Base-by-base conservation (phyloP, 768 basidiomycete species). In the Coprinopsis strossmayeri region DNA sequence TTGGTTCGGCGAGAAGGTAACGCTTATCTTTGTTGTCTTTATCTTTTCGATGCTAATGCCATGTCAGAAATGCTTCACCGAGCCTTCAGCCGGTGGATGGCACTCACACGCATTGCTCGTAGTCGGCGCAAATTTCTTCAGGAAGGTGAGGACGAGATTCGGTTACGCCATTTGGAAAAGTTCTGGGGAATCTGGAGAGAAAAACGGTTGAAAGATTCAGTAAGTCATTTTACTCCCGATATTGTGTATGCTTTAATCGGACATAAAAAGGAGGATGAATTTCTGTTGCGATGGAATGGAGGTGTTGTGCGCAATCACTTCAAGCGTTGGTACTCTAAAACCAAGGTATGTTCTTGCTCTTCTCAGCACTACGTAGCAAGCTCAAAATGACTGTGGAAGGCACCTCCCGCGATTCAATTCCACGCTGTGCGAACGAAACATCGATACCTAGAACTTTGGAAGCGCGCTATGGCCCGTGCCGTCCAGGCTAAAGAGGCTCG, bases 161-260 rank as follows among this genome's bases (percentile, higher is more conserved):
- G 78, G 53, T 65, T 73, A 12, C 67, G 68, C 12, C 58, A 71
- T 23, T 64, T 84, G 25, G 71, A 74, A 26, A 68, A 65, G 25
- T 77, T 76, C 13, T 91, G 88, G 88, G 85, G 89, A 47, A 82
- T 70, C 57, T 93, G 91, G 91, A 69, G 81, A 58, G 78, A 84
- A 44, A 79, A 79, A 53, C 72, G 71, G 52, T 66, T 92, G 42
- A 77, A 76, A 23, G 83, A 84, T 12, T 63, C 84, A 58, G 87
- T 88, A 49, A 59, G 78, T 58, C 46, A 12, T n/a, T 30, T 27
- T 32, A 23, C 38, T 41, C 41, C 20, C 34, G 23, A 10, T 7
- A 35, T 4, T 10, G 17, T 25, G 7, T 10, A 42, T 9, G 23
- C 23, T 9, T 10, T 42, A 5, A 42, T 20, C n/a, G n/a, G n/a